Base-by-base conservation (phyloP, 2,329 filamentous ascomycete genomes). In the Colletotrichum spaethianum region DNA sequence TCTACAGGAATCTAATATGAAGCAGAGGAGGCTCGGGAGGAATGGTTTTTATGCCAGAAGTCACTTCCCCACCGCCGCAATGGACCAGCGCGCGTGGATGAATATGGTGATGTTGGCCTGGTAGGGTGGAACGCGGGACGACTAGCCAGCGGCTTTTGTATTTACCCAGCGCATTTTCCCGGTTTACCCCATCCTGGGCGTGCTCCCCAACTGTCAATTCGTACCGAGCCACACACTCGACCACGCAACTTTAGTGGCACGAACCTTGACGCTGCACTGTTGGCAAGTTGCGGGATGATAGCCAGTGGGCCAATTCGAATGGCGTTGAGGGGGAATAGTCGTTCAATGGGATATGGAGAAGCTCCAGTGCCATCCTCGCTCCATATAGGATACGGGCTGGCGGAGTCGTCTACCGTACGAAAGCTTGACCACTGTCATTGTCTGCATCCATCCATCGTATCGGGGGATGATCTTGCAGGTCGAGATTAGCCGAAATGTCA, bases 151-250 rank as follows among this genome's bases (percentile, higher is more conserved):
- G 50, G 26, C 55, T 44, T 56, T 71, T 52, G 62, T 63, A 75
- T 75, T 75, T 75, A 75, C 38, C 74, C 73, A 75, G 72, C 60
- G 69, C 63, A 70, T 74, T 75, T 73, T 75, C 63, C 73, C 74
- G 70, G 73, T 53, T 66, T 68, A 57, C 64, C 72, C 72, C 60
- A 62, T 72, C 55, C 48, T 57, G 60, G 53, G 38, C 40, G 61
- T 18, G n/a, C 48, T 28, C 50, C 64, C 63, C 33, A 57, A 40
- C 16, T 23, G n/a, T 26, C 12, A 42, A 23, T 57, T 64, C 7
- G 36, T 36, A 56, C 36, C 28, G 28, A 28, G 40, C n/a, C 48
- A 55, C 65, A n/a, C 28, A 18, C 36, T n/a, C 9, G 11, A 12
- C 60, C 46, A 46, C 33, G 23, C 59, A 23, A 38, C 52, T 33